Percentiles rank a stretch among this genome's conserved stretches.
Conservation (phyloP, 495 filamentous ascomycete genomes). For the Podospora pseudopauciseta region DNA sequence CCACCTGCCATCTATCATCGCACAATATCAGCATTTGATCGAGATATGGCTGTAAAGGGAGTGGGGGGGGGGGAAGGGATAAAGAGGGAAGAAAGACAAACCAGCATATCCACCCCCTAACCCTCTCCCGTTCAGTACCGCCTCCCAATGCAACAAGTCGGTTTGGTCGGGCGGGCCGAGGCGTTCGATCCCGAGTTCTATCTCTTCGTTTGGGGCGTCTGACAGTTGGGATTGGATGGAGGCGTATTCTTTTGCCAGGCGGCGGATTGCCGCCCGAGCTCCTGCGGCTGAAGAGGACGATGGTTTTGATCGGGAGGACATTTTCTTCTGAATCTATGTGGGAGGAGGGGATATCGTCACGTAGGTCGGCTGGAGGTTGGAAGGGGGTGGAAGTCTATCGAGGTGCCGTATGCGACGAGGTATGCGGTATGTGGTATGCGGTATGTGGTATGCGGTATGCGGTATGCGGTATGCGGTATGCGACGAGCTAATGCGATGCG, state of each 20-base stretch:
- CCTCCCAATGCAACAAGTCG: conserved; percentile 71
- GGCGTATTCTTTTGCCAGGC: conserved; percentile 43
- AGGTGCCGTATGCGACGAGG: too few species aligned
- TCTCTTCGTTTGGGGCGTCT: conserved; percentile 18
- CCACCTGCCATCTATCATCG: conserved; percentile 69
- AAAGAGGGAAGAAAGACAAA: conserved; percentile 28
- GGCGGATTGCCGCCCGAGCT: conserved; percentile 36
- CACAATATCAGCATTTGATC: too few species aligned
- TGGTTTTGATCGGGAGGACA: conserved; percentile 3
- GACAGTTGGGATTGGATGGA: conserved; percentile 14
- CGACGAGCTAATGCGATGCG: too few species aligned
- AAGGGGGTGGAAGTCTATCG: background rate
- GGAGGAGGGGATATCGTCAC: too few species aligned
- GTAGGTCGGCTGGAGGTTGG: background rate
- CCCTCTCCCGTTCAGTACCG: conserved; percentile 68
- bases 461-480: too few species aligned
- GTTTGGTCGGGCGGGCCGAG: conserved; percentile 67
- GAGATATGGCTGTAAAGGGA: too few species aligned
- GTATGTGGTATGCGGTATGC: too few species aligned
- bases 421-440: too few species aligned
- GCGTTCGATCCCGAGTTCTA: conserved; percentile 48
- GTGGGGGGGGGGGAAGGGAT: background rate
- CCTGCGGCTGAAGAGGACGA: conserved; percentile 6
- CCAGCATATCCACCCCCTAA: conserved; percentile 67
- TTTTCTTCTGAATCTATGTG: background rate